A percentile compares a stretch with the other conserved stretches of the same genome.
phyloP scores from a whole-genome alignment of 345 rosid genomes.

The Boechera retrofracta region DNA sequence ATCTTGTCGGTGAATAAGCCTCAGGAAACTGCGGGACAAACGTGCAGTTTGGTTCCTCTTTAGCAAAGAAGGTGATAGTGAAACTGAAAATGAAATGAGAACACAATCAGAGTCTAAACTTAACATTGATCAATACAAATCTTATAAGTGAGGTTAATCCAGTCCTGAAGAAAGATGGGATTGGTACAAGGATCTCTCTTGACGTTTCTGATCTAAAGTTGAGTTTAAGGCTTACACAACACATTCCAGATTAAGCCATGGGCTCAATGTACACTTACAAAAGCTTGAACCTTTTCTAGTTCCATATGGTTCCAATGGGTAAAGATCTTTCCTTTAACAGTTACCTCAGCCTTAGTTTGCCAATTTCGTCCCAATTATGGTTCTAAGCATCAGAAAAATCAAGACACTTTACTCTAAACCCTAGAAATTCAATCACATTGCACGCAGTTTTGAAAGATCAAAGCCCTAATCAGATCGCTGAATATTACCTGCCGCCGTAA shows the following conservation, averaged over 20 bases:
- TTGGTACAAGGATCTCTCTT: neutral
- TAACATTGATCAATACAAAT: neutral
- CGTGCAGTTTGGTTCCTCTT: conserved; percentile 72
- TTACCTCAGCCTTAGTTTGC: neutral
- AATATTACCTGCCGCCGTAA: conserved; percentile 74
- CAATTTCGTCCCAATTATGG: conserved; percentile 3
- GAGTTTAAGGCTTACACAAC: neutral
- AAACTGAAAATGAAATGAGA: conserved; percentile 56
- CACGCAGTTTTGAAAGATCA: conserved; percentile 11
- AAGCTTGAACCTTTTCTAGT: conserved; percentile 16
- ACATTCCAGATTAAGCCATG: neutral
- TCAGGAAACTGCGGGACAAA: conserved; percentile 79
- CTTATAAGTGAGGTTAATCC: neutral
- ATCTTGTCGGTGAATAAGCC: conserved; percentile 60
- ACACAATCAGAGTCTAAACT: conserved; percentile 13
- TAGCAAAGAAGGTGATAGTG: conserved; percentile 79
- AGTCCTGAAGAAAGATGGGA: conserved; percentile 6
- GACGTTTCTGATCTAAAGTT: conserved; percentile 1
- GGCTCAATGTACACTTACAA: neutral
- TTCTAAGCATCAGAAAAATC: neutral
- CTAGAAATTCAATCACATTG: conserved; percentile 14
- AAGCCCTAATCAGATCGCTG: neutral
- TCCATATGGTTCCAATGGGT: conserved; percentile 1
- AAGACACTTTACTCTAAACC: neutral
- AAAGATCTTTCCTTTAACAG: conserved; percentile 21